Evolutionary conservation across 2,329 filamentous ascomycete genomes (phyloP).

Genomic region (Alternaria sp.): DNA sequence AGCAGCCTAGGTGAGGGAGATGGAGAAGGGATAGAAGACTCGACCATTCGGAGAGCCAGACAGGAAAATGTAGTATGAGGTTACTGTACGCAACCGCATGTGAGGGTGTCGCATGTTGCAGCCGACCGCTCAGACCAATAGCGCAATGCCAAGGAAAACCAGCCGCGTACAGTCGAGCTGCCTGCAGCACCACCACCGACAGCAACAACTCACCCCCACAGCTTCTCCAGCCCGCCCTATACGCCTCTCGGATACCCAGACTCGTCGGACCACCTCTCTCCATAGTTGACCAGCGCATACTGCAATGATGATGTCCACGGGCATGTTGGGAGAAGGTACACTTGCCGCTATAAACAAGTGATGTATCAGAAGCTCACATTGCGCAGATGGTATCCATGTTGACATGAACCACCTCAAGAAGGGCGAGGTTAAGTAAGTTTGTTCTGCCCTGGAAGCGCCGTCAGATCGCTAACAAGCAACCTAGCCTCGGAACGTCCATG

Average conservation of each 20-base stretch:
- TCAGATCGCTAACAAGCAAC: constrained; percentile 9
- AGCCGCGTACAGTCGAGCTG: constrained; percentile 23
- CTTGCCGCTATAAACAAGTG: constrained; percentile 10
- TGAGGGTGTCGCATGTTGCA: constrained; percentile 14
- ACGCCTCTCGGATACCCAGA: background rate
- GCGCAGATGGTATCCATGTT: constrained; percentile 94
- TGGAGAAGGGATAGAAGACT: constrained; percentile 15
- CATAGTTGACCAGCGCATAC: constrained; percentile 12
- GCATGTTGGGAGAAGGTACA: constrained; percentile 52
- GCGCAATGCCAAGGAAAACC: constrained; percentile 31
- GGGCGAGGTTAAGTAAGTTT: constrained; percentile 93
- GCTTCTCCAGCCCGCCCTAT: constrained; percentile 1
- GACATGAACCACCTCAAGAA: constrained; percentile 99
- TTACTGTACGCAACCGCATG: constrained; percentile 10
- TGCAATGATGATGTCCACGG: constrained; percentile 46
- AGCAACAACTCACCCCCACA: constrained; percentile 19
- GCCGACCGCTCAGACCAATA: constrained; percentile 13
- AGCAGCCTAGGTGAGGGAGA: constrained; percentile 15
- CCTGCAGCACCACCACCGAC: constrained; percentile 17
- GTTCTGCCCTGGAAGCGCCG: too few relatives aligned
- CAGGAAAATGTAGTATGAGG: constrained; percentile 8
- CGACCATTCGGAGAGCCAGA: constrained; percentile 18
- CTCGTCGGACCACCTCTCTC: background rate
- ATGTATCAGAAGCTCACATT: constrained; percentile 38
- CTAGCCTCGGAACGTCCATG: constrained; percentile 95